A percentile compares a stretch with the other conserved stretches of the same genome.
phyloP scores from a whole-genome alignment of 257 asterid genomes.

The Mentha longifolia region DNA sequence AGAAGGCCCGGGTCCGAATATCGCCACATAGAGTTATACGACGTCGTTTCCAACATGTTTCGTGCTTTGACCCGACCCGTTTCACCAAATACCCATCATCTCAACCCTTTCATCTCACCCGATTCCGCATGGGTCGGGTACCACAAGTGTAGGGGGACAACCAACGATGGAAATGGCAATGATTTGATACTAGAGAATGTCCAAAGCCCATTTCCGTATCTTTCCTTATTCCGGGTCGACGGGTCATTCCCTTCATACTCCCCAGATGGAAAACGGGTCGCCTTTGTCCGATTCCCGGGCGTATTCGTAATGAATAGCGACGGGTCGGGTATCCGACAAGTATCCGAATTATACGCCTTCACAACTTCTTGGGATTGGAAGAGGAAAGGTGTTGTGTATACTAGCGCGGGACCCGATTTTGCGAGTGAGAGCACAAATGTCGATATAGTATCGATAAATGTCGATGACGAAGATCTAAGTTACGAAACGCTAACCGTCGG shows the following conservation, averaged over 20 bases:
- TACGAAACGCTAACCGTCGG: conserved; percentile 58
- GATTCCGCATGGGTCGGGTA: conserved; percentile 67
- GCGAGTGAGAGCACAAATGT: conserved; percentile 75
- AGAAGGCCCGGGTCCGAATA: conserved; percentile 65
- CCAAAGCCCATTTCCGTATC: conserved; percentile 48
- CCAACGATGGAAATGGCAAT: conserved; percentile 36
- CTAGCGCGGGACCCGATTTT: conserved; percentile 80
- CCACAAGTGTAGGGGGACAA: conserved; percentile 69
- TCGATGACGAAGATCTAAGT: conserved; percentile 58
- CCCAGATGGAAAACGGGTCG: conserved; percentile 70
- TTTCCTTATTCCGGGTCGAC: conserved; percentile 73
- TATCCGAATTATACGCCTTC: conserved; percentile 49
- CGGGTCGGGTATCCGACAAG: conserved; percentile 68
- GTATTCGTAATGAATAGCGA: conserved; percentile 70
- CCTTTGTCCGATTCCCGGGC: conserved; percentile 66
- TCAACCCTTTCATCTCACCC: conserved; percentile 77
- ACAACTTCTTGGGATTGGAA: conserved; percentile 86
- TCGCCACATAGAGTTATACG: conserved; percentile 78
- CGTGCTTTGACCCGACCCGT: conserved; percentile 55
- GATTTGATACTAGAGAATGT: conserved; percentile 63
- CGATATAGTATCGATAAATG: conserved; percentile 73
- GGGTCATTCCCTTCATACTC: conserved; percentile 91
- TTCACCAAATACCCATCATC: conserved; percentile 66
- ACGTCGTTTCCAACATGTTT: conserved; percentile 49
- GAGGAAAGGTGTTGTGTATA: conserved; percentile 80